Base-by-base conservation (phyloP, 495 filamentous ascomycete genomes). In the Aspergillus nanangensis region DNA sequence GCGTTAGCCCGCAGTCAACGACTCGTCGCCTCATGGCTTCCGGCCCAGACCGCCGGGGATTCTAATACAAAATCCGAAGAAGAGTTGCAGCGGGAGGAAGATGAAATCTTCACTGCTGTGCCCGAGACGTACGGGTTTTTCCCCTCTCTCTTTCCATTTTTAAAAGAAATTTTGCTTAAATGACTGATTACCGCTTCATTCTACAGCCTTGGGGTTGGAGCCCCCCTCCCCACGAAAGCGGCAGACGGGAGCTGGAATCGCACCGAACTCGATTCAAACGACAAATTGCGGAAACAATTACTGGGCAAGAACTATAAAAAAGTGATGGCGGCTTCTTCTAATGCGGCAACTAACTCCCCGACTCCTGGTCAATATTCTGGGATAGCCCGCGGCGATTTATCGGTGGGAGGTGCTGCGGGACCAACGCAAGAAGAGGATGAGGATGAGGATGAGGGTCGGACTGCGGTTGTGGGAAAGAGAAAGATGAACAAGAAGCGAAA, bases 361-460 rank as follows among this genome's bases (percentile, higher is more conserved):
- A 24, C 23, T 3, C 9, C 35, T 40, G 21, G 29, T 29, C 29
- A 25, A 22, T 24, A 20, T 15, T 19, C 42, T 11, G 24, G 15
- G 21, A 53, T 45, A 18, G 7, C 25, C 11, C 25, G 7, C 11
- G 38, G 23, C 8, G 18, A 13, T n/a, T n/a, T n/a, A n/a, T n/a
- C n/a, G n/a, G 13, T 17, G 20, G 25, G 27, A 20, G 36, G 38
- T 10, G 21, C 45, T 44, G 22, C 34, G 22, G 31, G 51, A 38
- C 48, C 51, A 22, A 53, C 25, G 18, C 60, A 52, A 9, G 50
- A 61, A 2, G 71, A 65, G 4, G 71, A 72, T 11, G 66, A 67
- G 35, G 72, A 77, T 40, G 81, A 82, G 33, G 81, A 85, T 18
- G 67, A 75, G 42, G 81, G 83, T n/a, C 65, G 82, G 46, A 70